phyloP scores from a whole-genome alignment of 2,329 filamentous ascomycete species.

The Pseudocercospora fuligena region DNA sequence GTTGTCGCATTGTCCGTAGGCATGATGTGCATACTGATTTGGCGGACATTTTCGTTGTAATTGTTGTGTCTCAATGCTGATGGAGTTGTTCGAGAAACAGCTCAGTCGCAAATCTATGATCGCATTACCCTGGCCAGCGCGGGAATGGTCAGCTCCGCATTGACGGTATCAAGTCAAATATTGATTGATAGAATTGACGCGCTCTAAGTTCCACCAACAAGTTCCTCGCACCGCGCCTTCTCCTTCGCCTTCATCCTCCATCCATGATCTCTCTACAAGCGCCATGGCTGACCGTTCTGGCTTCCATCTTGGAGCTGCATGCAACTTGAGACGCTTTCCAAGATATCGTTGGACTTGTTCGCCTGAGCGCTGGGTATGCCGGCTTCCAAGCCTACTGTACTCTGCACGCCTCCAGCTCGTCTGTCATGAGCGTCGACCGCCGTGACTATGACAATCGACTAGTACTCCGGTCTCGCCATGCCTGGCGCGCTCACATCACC shows the following conservation, averaged over 20 bases:
- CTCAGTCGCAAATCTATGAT: constrained; percentile 11
- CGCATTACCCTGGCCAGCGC: not conserved
- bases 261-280: too few species aligned
- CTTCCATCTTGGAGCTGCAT: not conserved
- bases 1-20: constrained; percentile 25
- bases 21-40: constrained; percentile 33
- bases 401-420: too few species aligned
- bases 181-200: not conserved
- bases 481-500: not conserved
- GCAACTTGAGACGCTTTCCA: not conserved
- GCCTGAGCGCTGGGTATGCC: not conserved
- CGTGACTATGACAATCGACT: too few species aligned
- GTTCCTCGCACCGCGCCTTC: too few species aligned
- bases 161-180: not conserved
- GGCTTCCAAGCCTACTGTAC: not conserved
- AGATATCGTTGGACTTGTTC: not conserved
- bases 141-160: constrained; percentile 5
- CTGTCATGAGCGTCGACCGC: too few species aligned
- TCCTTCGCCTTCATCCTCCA: not conserved
- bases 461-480: too few species aligned
- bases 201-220: not conserved
- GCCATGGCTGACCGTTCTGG: too few species aligned
- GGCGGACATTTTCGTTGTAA: constrained; percentile 27
- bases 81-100: not conserved
- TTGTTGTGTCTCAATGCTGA: not conserved